Evolutionary conservation across 768 basidiomycete species (phyloP), one percentile per base, ranked within the genome.

Genomic region (Leucosporidium scottii): DNA sequence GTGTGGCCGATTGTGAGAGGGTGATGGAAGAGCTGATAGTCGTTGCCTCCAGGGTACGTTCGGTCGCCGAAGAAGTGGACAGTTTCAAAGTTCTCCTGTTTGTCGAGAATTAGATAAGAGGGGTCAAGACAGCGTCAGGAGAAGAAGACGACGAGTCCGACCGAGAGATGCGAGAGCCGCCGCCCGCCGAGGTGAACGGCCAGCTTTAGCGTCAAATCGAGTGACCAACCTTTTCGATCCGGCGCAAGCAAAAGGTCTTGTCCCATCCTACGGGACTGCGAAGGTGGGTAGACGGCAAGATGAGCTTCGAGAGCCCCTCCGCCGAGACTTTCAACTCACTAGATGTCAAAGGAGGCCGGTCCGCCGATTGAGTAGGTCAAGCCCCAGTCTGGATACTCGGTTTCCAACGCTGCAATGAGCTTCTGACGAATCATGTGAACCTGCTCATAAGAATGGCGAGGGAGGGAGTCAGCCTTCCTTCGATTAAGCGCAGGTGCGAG

Each of bases 51-150:
- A 81, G 83, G 75, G 74, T 85, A 81, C 0, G 88, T 90, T 80
- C 93, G 97, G 82, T 99, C 96, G 31, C 96, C 96, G 75, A 97
- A 92, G 84, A 99, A 99, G 80, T 97, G 92, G 50, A 98, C 93
- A 77, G 93, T 90, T 49, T 90, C 87, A 76, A 96, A 99, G 3
- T 83, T 82, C 75, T 98, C 94, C 59, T 85, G 81, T 44, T 10
- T 6, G 12, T 5, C 12, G 39, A 44, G 39, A 10, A 34, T 34
- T 10, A 34, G 34, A 10, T 44, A n/a, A n/a, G n/a, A n/a, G n/a
- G n/a, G n/a, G n/a, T n/a, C n/a, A n/a, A n/a, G n/a, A n/a, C n/a
- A n/a, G n/a, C n/a, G n/a, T n/a, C n/a, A n/a, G n/a, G n/a, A n/a
- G n/a, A n/a, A n/a, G n/a, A n/a, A n/a, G n/a, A n/a, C n/a, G n/a